phyloP scores from a whole-genome alignment of 1,284 basidiomycete genomes.

The Agaricales sp. region DNA sequence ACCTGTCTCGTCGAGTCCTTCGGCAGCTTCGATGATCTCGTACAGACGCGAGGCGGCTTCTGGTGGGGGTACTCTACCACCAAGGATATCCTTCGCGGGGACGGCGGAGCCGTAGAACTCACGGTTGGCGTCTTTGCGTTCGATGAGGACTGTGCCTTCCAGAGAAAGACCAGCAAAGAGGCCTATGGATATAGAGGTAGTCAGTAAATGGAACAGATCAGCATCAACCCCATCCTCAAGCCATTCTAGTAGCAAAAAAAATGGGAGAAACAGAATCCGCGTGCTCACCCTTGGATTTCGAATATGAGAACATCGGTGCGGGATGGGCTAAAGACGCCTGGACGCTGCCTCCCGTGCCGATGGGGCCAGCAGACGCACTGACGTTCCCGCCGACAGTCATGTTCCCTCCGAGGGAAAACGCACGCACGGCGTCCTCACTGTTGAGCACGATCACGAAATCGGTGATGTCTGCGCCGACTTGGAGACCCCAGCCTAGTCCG shows the following conservation, averaged over 20 bases:
- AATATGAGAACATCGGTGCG: slow-evolving; percentile 96
- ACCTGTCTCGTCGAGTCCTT: slow-evolving; percentile 70
- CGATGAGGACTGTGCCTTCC: slow-evolving; percentile 92
- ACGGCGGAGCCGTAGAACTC: slow-evolving; percentile 94
- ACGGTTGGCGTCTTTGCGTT: slow-evolving; percentile 88
- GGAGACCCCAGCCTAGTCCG: slow-evolving; percentile 91
- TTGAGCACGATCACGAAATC: slow-evolving; percentile 94
- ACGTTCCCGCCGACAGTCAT: slow-evolving; percentile 90
- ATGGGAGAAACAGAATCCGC: too few relatives aligned
- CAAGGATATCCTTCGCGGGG: slow-evolving; percentile 82
- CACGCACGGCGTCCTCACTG: slow-evolving; percentile 89
- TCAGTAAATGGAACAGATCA: slow-evolving; percentile 2
- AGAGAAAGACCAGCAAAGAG: slow-evolving; percentile 92
- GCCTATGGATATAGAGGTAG: slow-evolving; percentile 34
- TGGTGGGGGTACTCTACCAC: slow-evolving; percentile 90
- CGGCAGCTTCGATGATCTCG: slow-evolving; percentile 88
- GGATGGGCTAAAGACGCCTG: slow-evolving; percentile 85
- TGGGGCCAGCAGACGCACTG: slow-evolving; percentile 81
- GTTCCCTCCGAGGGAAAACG: slow-evolving; percentile 94
- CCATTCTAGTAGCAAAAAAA: neutral
- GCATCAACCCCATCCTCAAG: neutral
- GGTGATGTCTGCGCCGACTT: slow-evolving; percentile 85
- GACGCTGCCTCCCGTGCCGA: slow-evolving; percentile 91
- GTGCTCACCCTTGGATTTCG: slow-evolving; percentile 80
- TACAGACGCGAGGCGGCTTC: slow-evolving; percentile 92